These are phyloP conservation scores for Cutaneotrichosporon sp. DNA, from an alignment of 1,284 basidiomycete species.

Conservation along the genomic window DNA sequence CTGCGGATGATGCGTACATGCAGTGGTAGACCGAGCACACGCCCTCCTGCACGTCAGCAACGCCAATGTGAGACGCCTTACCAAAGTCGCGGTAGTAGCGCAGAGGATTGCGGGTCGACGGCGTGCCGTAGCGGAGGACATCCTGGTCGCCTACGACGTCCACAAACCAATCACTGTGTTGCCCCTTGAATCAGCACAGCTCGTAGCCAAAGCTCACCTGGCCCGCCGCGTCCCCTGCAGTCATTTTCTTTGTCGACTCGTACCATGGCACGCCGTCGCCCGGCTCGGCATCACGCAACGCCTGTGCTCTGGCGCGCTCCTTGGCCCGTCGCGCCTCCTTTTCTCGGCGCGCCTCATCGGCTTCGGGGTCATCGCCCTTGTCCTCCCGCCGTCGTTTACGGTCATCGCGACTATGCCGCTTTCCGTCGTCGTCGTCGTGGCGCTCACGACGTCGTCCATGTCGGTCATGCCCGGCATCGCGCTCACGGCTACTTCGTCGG, in stretches of 20 bases:
- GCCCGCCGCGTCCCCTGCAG: conserved; percentile 5
- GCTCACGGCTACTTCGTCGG: not conserved
- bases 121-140: conserved; percentile 20
- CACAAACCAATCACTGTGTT: conserved; percentile 17
- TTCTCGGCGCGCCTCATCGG: conserved; percentile 11
- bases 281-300: not conserved
- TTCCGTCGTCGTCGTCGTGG: not conserved
- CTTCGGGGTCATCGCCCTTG: conserved; percentile 3
- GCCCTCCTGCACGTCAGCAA: conserved; percentile 17
- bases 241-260: conserved; percentile 11
- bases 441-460: not conserved
- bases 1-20: conserved; percentile 27
- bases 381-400: not conserved
- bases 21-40: conserved; percentile 22
- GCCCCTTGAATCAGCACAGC: conserved; percentile 10
- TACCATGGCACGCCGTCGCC: conserved; percentile 32
- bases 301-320: conserved; percentile 9
- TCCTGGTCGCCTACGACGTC: conserved; percentile 35
- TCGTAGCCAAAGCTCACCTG: not conserved
- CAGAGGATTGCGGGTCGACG: conserved; percentile 22
- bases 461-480: not conserved
- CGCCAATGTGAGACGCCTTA: conserved; percentile 17
- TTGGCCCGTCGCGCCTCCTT: conserved; percentile 15
- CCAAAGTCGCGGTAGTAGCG: conserved; percentile 28
- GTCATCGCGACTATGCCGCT: conserved; percentile 1